These are phyloP conservation scores for Pseudocohnilembus persalinus DNA, from an alignment of 169 alveolate species.

Conservation along the genomic window DNA sequence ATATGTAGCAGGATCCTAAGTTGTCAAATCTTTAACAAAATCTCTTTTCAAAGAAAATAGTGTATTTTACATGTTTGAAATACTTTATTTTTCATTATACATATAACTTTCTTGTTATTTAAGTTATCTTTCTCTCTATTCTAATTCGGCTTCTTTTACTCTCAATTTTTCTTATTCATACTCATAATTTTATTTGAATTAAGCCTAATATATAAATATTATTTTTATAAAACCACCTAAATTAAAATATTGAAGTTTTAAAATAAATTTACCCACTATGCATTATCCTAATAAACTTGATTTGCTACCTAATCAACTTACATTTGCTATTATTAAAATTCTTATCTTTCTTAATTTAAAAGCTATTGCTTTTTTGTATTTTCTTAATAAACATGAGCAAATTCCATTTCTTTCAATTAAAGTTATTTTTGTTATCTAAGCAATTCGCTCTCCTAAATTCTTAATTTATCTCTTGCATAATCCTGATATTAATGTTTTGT, in stretches of 20 bases:
- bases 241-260: background rate
- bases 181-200: constrained; percentile 11
- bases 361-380: background rate
- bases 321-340: background rate
- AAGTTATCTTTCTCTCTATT: background rate
- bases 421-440: background rate
- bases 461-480: background rate
- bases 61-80: background rate
- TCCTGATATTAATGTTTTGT: background rate
- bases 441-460: background rate
- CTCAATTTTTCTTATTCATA: constrained; percentile 1
- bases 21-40: constrained; percentile 4
- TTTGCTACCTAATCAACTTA: background rate
- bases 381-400: background rate
- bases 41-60: constrained; percentile 1
- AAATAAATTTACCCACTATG: background rate
- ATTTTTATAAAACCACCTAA: background rate
- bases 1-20: too few relatives aligned
- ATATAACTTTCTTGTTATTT: background rate
- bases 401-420: background rate
- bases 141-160: constrained; percentile 4
- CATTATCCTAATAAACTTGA: constrained; percentile 2
- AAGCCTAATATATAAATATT: background rate
- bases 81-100: constrained; percentile 1
- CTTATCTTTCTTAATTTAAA: background rate